Evolutionary conservation across 1,284 basidiomycete species (phyloP).

Genomic region (Tilletiopsis washingtonensis): DNA sequence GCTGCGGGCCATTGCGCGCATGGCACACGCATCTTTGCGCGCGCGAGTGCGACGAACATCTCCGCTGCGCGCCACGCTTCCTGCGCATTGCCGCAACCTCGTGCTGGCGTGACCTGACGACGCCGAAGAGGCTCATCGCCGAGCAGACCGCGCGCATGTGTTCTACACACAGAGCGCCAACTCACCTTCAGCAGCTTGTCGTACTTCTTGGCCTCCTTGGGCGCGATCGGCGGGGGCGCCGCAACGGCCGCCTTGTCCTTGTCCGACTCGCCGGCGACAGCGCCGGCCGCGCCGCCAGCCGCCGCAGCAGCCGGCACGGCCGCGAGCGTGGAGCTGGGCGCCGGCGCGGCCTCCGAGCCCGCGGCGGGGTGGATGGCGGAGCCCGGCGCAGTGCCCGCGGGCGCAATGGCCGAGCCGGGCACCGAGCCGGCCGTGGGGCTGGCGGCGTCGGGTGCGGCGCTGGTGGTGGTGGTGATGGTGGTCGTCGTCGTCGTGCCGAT

Average conservation of each 20-base stretch:
- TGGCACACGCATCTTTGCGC: no score
- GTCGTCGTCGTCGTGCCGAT: not conserved
- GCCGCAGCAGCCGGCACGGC: constrained; percentile 5
- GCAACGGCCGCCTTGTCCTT: not conserved
- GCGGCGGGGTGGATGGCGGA: not conserved
- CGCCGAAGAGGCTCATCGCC: no score
- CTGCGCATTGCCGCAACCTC: no score
- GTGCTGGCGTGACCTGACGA: no score
- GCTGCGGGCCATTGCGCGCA: no score
- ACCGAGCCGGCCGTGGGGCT: not conserved
- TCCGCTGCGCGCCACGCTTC: no score
- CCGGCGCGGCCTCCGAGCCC: not conserved
- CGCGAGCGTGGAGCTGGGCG: not conserved
- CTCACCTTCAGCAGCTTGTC: constrained; percentile 38
- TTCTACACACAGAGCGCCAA: no score
- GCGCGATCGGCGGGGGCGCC: not conserved
- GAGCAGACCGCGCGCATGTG: no score
- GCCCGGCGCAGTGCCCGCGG: not conserved
- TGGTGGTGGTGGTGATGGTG: not conserved
- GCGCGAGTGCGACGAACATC: no score
- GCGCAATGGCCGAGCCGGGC: not conserved
- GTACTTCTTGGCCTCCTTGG: constrained; percentile 28
- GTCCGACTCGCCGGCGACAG: not conserved
- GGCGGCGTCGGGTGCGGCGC: not conserved
- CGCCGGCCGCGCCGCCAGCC: constrained; percentile 1